phyloP scores from a whole-genome alignment of 2,329 filamentous ascomycete species.

The Chrysosphaeria jannelii region DNA sequence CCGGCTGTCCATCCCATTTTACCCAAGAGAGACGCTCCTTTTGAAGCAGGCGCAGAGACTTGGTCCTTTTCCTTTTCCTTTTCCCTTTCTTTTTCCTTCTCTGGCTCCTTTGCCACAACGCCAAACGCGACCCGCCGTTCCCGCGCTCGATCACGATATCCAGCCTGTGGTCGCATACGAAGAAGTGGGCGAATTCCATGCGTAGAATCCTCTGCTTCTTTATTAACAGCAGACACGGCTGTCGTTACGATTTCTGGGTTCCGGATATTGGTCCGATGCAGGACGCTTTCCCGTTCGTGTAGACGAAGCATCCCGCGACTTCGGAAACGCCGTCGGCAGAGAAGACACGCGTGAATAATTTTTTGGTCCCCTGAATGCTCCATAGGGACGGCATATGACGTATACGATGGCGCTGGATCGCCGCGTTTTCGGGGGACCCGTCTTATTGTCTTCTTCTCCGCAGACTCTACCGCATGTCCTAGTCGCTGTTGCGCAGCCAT shows the following conservation, averaged over 20 bases:
- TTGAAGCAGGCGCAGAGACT: constrained; percentile 12
- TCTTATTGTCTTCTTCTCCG: background rate
- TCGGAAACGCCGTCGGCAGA: constrained; percentile 14
- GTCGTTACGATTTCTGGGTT: constrained; percentile 6
- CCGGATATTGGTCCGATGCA: constrained; percentile 10
- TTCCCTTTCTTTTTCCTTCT: constrained; percentile 10
- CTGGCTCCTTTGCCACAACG: constrained; percentile 2
- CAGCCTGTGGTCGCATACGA: constrained; percentile 3
- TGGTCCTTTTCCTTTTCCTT: background rate
- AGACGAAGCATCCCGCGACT: constrained; percentile 12
- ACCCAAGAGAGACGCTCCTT: constrained; percentile 34
- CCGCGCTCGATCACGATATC: constrained; percentile 35
- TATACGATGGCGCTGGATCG: constrained; percentile 12
- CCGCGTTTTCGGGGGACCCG: constrained; percentile 5
- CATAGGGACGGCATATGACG: constrained; percentile 17
- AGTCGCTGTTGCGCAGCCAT: constrained; percentile 3
- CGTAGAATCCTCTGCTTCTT: background rate
- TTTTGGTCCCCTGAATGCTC: constrained; percentile 8
- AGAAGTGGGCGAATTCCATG: constrained; percentile 2
- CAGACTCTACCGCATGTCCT: constrained; percentile 1
- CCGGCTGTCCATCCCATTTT: constrained; percentile 46
- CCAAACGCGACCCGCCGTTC: constrained; percentile 30
- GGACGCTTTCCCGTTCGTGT: constrained; percentile 14
- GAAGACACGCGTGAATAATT: constrained; percentile 12
- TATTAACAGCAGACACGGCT: constrained; percentile 9